Evolutionary conservation across 164 flowering plant species (phyloP), one percentile per base, ranked within the genome.

Genomic region (Hamamelis virginiana): DNA sequence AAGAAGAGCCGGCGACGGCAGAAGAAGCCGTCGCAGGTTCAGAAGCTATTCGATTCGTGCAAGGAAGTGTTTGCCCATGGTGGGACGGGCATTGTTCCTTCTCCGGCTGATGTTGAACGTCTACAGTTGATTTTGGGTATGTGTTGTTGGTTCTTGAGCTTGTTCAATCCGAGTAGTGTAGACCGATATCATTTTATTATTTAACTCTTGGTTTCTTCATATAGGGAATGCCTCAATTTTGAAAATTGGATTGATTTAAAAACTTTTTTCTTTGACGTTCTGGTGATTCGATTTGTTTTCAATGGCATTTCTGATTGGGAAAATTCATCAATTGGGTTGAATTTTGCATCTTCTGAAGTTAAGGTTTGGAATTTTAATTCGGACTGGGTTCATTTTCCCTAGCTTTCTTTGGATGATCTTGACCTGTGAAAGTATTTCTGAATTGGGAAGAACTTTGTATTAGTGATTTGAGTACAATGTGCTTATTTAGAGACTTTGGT

Each of bases 31-130:
- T 58, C 64, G 48, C 74, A 75, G 33, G 85, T 87, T 52, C 91
- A 87, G 78, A 81, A 25, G 70, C 80, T 85, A 9, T 86, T 51
- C 60, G 78, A 84, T 9, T 79, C 85, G 60, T 87, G 92, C 81
- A 80, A 76, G 75, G 80, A 81, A 11, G 86, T 86, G 5, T 87
- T 87, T 74, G 81, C 83, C 45, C 43, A 25, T 38, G 58, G 81
- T 59, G 80, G 80, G 38, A 41, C 81, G 41, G 87, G 85, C 28
- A 62, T 75, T 68, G 76, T 87, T 53, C 89, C 89, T 0, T 55
- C 82, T 6, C 72, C 80, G 2, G 82, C 72, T 1, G 74, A 80
- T 21, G 73, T 87, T 44, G 75, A 83, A 25, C 74, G 73, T 26
- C 77, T 87, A 0, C 77, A 70, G 9, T 65, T 80, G 16, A 80